These are phyloP conservation scores for Diaporthe sp. DNA, from an alignment of 2,329 filamentous ascomycete species.

Conservation along the genomic window DNA sequence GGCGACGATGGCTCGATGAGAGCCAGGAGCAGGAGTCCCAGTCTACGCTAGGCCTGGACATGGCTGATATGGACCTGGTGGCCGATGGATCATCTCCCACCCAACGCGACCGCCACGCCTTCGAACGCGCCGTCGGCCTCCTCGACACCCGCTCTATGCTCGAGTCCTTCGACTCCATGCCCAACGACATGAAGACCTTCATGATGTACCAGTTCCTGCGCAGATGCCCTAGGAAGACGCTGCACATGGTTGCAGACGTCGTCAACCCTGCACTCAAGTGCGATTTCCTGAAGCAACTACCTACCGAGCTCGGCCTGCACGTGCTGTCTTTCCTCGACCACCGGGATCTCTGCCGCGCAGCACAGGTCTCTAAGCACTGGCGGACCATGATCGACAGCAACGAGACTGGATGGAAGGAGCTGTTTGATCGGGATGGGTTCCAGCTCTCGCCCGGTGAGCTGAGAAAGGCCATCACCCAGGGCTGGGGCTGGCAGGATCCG, in stretches of 20 bases:
- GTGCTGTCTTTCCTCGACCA: conserved; percentile 89
- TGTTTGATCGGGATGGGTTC: conserved; percentile 89
- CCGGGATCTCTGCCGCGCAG: conserved; percentile 87
- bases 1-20: conserved; percentile 54
- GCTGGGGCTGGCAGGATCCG: conserved; percentile 98
- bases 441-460: conserved; percentile 84
- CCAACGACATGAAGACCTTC: conserved; percentile 91
- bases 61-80: conserved; percentile 46
- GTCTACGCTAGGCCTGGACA: conserved; percentile 54
- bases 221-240: conserved; percentile 86
- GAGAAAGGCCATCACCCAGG: conserved; percentile 86
- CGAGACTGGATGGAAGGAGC: conserved; percentile 94
- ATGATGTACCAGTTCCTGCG: conserved; percentile 97
- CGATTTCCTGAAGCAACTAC: conserved; percentile 88
- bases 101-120: conserved; percentile 48
- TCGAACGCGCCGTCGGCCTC: conserved; percentile 60
- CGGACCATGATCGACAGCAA: conserved; percentile 91
- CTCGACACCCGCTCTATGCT: conserved; percentile 90
- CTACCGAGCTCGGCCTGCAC: conserved; percentile 88
- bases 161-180: conserved; percentile 91
- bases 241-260: conserved; percentile 89
- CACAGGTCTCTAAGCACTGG: conserved; percentile 96
- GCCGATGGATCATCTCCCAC: conserved; percentile 48
- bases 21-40: conserved; percentile 54
- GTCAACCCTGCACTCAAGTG: conserved; percentile 96